Evolutionary conservation across 805 yeast genomes (phyloP).

Genomic region (Wickerhamiella azyma): DNA sequence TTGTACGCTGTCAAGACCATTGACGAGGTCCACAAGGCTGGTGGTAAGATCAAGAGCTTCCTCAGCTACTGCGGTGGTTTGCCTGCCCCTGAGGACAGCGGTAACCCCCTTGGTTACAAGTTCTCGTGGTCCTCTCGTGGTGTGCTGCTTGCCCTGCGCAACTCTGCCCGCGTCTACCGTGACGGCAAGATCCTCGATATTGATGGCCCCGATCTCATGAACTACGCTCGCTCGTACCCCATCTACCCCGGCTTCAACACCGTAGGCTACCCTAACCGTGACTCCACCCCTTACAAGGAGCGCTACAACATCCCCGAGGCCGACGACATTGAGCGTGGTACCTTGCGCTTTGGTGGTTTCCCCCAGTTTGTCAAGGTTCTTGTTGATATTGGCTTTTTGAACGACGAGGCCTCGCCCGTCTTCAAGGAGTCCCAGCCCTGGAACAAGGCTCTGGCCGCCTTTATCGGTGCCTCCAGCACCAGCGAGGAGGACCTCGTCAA

Average conservation of each 20-base stretch:
- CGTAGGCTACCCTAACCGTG: constrained; percentile 96
- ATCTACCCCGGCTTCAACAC: constrained; percentile 92
- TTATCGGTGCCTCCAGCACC: constrained; percentile 60
- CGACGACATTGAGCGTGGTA: constrained; percentile 91
- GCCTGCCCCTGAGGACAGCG: constrained; percentile 96
- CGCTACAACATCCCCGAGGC: constrained; percentile 94
- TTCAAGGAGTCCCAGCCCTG: constrained; percentile 50
- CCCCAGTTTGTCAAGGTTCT: constrained; percentile 93
- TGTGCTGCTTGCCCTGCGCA: constrained; percentile 88
- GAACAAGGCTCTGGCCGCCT: constrained; percentile 73
- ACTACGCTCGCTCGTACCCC: constrained; percentile 85
- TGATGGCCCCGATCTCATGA: constrained; percentile 85
- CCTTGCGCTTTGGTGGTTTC: constrained; percentile 96
- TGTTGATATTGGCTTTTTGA: constrained; percentile 85
- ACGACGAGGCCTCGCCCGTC: constrained; percentile 53
- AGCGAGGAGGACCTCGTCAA: constrained; percentile 61
- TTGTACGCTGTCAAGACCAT: constrained; percentile 96
- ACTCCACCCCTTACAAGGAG: constrained; percentile 85
- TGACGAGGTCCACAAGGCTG: constrained; percentile 82
- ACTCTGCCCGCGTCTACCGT: constrained; percentile 78
- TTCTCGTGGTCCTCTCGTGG: constrained; percentile 99
- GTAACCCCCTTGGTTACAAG: constrained; percentile 96
- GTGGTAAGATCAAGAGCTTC: constrained; percentile 90
- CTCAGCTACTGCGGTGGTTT: constrained; percentile 97
- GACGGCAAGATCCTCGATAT: constrained; percentile 72